Conservation (phyloP, 2,329 filamentous ascomycete genomes). For the Alternaria viburni region DNA sequence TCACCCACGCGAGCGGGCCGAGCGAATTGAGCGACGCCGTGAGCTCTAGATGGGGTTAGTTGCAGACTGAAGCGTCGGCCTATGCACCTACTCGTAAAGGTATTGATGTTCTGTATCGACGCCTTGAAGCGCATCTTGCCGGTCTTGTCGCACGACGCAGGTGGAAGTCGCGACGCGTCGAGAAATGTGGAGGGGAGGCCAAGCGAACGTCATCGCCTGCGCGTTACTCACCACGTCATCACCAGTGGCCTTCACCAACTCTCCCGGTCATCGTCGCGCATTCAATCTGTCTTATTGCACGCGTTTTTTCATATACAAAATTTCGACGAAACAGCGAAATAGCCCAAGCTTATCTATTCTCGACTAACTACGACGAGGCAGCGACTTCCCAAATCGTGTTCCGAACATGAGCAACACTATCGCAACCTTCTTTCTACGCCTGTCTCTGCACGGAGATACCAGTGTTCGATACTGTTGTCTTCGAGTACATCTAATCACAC, state of each 20-base stretch:
- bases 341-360: not conserved
- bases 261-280: not conserved
- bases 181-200: constrained; percentile 8
- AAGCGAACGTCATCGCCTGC: constrained; percentile 8
- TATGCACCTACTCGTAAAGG: constrained; percentile 58
- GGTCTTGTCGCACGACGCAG: constrained; percentile 15
- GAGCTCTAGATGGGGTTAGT: constrained; percentile 56
- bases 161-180: constrained; percentile 26
- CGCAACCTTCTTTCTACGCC: not conserved
- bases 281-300: not conserved
- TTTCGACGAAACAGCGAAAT: not conserved
- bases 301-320: not conserved
- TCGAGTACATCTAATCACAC: constrained; percentile 25
- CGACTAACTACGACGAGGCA: not conserved
- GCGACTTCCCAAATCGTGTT: not conserved
- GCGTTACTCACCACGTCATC: not conserved
- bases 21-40: constrained; percentile 68
- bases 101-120: constrained; percentile 58
- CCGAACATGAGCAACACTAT: not conserved
- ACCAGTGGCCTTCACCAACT: not conserved
- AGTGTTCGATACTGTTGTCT: constrained; percentile 25
- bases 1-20: constrained; percentile 88
- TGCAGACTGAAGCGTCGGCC: rapidly evolving
- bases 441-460: constrained; percentile 20
- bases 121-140: constrained; percentile 60